A percentile compares a stretch with the other conserved stretches of the same genome.
phyloP scores from a whole-genome alignment of 495 filamentous ascomycete genomes.

The Penicilliopsis zonata region DNA sequence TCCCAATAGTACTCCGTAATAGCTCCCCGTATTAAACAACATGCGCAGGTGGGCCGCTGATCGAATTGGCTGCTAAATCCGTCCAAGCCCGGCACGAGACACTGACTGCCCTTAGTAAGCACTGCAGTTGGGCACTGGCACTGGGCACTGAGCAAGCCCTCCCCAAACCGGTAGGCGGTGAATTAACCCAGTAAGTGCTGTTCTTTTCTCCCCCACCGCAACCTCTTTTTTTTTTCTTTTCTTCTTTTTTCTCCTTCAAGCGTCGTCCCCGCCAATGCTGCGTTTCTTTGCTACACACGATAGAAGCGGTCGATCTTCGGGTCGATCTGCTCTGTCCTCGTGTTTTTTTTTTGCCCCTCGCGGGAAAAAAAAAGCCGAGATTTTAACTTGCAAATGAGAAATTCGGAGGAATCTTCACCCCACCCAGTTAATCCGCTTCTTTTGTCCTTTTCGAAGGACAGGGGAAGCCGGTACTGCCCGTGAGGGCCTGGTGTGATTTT shows the following conservation, averaged over 20 bases:
- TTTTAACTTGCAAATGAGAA: conserved; percentile 82
- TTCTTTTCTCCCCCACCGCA: conserved; percentile 1
- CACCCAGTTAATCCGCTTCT: conserved; percentile 32
- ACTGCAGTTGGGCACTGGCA: too few species aligned
- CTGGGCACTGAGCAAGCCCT: too few species aligned
- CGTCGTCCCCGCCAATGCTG: conserved; percentile 93
- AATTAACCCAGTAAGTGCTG: too few species aligned
- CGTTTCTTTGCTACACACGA: conserved; percentile 99
- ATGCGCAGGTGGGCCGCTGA: too few species aligned
- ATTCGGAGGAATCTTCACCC: conserved; percentile 99
- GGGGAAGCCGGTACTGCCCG: conserved; percentile 53
- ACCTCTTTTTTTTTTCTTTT: conserved; percentile 11
- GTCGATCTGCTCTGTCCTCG: conserved; percentile 16
- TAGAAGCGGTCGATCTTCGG: conserved; percentile 14
- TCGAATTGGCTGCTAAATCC: too few species aligned
- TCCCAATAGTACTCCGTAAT: too few species aligned
- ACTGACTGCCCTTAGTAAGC: too few species aligned
- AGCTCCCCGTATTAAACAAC: too few species aligned
- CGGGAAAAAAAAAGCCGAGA: conserved; percentile 10
- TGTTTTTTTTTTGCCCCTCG: conserved; percentile 3
- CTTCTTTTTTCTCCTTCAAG: conserved; percentile 46
- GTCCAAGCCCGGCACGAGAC: too few species aligned
- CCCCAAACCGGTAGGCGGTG: too few species aligned
- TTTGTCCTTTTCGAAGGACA: conserved; percentile 11
- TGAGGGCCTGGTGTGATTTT: conserved; percentile 80